phyloP scores from a whole-genome alignment of 306 rosid genomes.

The Cucurbita maxima region DNA sequence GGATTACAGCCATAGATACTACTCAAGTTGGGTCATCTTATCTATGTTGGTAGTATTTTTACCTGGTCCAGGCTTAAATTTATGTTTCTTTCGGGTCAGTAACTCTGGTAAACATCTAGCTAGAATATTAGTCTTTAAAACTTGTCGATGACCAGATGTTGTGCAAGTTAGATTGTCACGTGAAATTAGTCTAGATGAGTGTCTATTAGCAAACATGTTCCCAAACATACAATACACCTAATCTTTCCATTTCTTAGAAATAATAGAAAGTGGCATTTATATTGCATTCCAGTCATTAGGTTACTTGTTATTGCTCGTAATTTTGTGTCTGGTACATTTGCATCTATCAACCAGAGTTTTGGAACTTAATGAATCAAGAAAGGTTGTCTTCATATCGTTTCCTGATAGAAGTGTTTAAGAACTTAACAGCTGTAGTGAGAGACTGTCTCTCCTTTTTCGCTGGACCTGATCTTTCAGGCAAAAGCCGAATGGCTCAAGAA shows the following conservation, averaged over 20 bases:
- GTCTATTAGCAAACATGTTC: not conserved
- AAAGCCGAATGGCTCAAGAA: not conserved
- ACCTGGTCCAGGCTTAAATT: slow-evolving; percentile 6
- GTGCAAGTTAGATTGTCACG: not conserved
- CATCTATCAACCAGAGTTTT: not conserved
- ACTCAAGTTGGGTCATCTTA: not conserved
- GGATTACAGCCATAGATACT: not conserved
- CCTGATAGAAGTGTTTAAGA: not conserved
- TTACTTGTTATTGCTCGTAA: not conserved
- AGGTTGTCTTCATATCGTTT: not conserved
- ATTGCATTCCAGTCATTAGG: not conserved
- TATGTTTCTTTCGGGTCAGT: not conserved
- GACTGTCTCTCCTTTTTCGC: not conserved
- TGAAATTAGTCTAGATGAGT: not conserved
- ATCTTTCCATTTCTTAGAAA: not conserved
- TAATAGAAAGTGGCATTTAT: not conserved
- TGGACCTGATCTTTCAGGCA: not conserved
- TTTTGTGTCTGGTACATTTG: not conserved
- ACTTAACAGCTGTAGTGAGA: not conserved
- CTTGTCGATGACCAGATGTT: not conserved
- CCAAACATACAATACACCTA: not conserved
- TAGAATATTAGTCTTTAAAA: not conserved
- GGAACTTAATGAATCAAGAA: not conserved
- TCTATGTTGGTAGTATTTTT: not conserved
- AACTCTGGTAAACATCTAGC: not conserved